Evolutionary conservation across 2,329 filamentous ascomycete species (phyloP).

Genomic region (Rhinocladiella mackenziei): DNA sequence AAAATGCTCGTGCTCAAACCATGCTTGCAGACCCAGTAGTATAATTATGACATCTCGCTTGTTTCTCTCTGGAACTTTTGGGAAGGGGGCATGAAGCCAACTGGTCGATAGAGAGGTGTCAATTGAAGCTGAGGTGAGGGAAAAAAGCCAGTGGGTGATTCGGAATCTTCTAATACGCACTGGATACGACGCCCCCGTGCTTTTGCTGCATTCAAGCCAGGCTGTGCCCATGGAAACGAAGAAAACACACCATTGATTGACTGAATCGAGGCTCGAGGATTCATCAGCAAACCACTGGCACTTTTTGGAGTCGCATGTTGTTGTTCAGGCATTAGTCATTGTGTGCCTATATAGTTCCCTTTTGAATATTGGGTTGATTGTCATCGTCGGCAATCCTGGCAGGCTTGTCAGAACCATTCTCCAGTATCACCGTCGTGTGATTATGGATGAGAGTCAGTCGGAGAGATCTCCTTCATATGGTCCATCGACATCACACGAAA

Average conservation of each 20-base stretch:
- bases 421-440: slow-evolving; percentile 4
- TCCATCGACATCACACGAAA: slow-evolving; percentile 9
- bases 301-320: too few species aligned
- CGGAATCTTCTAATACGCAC: slow-evolving; percentile 10
- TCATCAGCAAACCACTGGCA: too few species aligned
- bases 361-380: too few species aligned
- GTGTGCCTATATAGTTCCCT: too few species aligned
- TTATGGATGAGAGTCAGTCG: slow-evolving; percentile 16
- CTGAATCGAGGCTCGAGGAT: background rate
- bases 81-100: slow-evolving; percentile 1
- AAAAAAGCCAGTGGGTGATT: background rate
- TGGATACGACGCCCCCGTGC: slow-evolving; percentile 13
- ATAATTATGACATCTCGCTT: slow-evolving; percentile 7
- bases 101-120: too few species aligned
- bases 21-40: slow-evolving; percentile 3
- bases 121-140: background rate
- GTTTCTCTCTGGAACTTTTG: slow-evolving; percentile 1
- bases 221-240: slow-evolving; percentile 13
- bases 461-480: slow-evolving; percentile 5
- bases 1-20: too few species aligned
- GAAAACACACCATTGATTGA: slow-evolving; percentile 5
- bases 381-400: too few species aligned
- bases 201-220: slow-evolving; percentile 19
- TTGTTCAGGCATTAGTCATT: too few species aligned
- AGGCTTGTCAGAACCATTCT: too few species aligned